Percentiles rank a stretch among this genome's conserved stretches.
These are phyloP conservation scores for Coemansia sp. DNA, from an alignment of 192 early-diverging fungal species.

Conservation along the genomic window DNA sequence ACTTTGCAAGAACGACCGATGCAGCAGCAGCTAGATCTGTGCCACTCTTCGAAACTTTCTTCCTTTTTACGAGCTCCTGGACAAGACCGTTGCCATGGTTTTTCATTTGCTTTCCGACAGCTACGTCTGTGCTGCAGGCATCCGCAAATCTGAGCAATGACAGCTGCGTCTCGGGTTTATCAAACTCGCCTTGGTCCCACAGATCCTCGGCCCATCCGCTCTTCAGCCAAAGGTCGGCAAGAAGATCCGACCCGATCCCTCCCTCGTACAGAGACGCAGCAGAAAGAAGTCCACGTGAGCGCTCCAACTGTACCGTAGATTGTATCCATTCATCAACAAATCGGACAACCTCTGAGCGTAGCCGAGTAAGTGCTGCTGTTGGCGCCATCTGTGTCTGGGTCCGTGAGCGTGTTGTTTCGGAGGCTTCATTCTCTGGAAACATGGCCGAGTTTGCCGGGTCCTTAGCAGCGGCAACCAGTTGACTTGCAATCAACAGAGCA, in stretches of 20 bases:
- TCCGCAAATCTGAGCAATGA: conserved; percentile 54
- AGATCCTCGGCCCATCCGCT: conserved; percentile 72
- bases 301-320: conserved; percentile 36
- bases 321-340: conserved; percentile 37
- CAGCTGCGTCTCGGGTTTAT: conserved; percentile 66
- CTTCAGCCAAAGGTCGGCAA: conserved; percentile 61
- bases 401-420: not conserved
- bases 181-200: conserved; percentile 81
- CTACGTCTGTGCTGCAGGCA: conserved; percentile 56
- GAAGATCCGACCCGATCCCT: conserved; percentile 55
- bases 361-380: conserved; percentile 11
- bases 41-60: conserved; percentile 28
- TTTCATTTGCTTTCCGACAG: conserved; percentile 65
- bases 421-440: conserved; percentile 15
- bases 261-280: conserved; percentile 72
- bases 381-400: conserved; percentile 3
- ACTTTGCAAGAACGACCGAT: conserved; percentile 66
- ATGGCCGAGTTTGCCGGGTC: conserved; percentile 21
- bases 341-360: conserved; percentile 1
- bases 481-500: conserved; percentile 34
- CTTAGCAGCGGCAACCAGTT: conserved; percentile 24
- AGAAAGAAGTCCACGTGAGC: conserved; percentile 43
- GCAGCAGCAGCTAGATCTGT: conserved; percentile 57
- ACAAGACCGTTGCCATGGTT: conserved; percentile 63
- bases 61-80: conserved; percentile 58